phyloP scores from a whole-genome alignment of 2,329 filamentous ascomycete species.

The Diaporthe vexans region DNA sequence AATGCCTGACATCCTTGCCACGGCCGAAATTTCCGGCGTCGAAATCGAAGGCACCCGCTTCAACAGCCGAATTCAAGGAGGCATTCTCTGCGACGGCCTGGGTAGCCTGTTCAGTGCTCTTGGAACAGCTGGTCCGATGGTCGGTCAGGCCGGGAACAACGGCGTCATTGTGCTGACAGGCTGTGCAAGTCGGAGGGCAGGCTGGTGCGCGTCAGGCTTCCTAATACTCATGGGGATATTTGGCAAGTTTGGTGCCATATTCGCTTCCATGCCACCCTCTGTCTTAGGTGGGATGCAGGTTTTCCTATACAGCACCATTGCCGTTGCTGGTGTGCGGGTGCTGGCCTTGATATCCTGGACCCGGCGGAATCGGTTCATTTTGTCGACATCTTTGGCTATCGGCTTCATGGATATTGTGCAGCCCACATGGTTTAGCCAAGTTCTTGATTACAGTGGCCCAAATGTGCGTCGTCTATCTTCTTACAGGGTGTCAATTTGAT shows the following conservation, averaged over 20 bases:
- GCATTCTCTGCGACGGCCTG: slow-evolving; percentile 76
- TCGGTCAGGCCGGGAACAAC: slow-evolving; percentile 78
- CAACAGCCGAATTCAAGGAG: slow-evolving; percentile 78
- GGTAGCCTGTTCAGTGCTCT: slow-evolving; percentile 74
- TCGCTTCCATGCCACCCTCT: slow-evolving; percentile 73
- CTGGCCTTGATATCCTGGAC: slow-evolving; percentile 74
- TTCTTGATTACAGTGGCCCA: slow-evolving; percentile 53
- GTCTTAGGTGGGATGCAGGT: slow-evolving; percentile 66
- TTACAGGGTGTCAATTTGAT: slow-evolving; percentile 56
- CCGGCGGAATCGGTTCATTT: slow-evolving; percentile 75
- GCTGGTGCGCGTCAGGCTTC: slow-evolving; percentile 76
- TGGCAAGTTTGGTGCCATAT: slow-evolving; percentile 77
- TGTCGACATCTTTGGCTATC: slow-evolving; percentile 70
- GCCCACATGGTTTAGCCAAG: slow-evolving; percentile 55
- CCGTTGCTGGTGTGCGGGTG: slow-evolving; percentile 76
- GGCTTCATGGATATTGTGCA: slow-evolving; percentile 65
- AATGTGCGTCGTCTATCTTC: slow-evolving; percentile 54
- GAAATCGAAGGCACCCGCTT: slow-evolving; percentile 75
- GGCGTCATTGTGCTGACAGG: slow-evolving; percentile 77
- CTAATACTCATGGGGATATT: slow-evolving; percentile 79
- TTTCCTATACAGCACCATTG: slow-evolving; percentile 77
- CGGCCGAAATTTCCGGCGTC: slow-evolving; percentile 54
- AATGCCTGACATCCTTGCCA: slow-evolving; percentile 73
- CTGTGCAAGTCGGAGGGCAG: slow-evolving; percentile 77
- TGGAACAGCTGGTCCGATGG: slow-evolving; percentile 78